These are phyloP conservation scores for Kuraishia molischiana DNA, from an alignment of 805 yeast species.

Conservation along the genomic window DNA sequence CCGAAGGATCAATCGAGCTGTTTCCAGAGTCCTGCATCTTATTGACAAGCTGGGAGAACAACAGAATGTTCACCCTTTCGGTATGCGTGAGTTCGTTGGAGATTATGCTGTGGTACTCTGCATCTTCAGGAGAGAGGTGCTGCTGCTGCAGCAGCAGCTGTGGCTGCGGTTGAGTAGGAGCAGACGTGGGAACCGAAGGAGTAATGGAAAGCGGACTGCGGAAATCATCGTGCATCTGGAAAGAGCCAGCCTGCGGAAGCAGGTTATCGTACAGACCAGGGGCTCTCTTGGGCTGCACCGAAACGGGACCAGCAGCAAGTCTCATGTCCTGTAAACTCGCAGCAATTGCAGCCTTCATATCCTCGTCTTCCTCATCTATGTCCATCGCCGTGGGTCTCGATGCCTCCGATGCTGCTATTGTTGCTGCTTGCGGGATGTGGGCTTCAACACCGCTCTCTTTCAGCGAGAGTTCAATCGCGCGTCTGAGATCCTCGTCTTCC, in stretches of 20 bases:
- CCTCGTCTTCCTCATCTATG: slow-evolving; percentile 69
- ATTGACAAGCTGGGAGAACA: slow-evolving; percentile 61
- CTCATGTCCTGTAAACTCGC: slow-evolving; percentile 78
- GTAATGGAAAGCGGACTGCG: background rate
- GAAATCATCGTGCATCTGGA: slow-evolving; percentile 2
- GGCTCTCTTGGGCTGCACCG: background rate
- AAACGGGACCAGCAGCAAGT: slow-evolving; percentile 3
- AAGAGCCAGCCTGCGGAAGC: slow-evolving; percentile 6
- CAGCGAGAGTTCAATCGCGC: slow-evolving; percentile 73
- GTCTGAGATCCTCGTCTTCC: slow-evolving; percentile 65
- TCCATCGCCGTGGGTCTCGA: slow-evolving; percentile 7
- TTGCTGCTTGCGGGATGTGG: slow-evolving; percentile 4
- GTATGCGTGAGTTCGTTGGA: slow-evolving; percentile 33
- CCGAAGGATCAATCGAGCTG: slow-evolving; percentile 32
- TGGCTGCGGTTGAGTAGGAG: slow-evolving; percentile 1
- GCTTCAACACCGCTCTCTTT: slow-evolving; percentile 32
- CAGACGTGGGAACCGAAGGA: background rate
- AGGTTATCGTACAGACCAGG: slow-evolving; percentile 9
- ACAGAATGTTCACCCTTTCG: slow-evolving; percentile 62
- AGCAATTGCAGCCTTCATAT: slow-evolving; percentile 87
- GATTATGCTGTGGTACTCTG: slow-evolving; percentile 4
- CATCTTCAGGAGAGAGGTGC: background rate
- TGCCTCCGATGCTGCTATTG: slow-evolving; percentile 7
- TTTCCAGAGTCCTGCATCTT: slow-evolving; percentile 34
- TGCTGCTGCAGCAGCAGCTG: slow-evolving; percentile 5